Base-by-base conservation (phyloP, 768 basidiomycete species). In the Mycena belliarum region DNA sequence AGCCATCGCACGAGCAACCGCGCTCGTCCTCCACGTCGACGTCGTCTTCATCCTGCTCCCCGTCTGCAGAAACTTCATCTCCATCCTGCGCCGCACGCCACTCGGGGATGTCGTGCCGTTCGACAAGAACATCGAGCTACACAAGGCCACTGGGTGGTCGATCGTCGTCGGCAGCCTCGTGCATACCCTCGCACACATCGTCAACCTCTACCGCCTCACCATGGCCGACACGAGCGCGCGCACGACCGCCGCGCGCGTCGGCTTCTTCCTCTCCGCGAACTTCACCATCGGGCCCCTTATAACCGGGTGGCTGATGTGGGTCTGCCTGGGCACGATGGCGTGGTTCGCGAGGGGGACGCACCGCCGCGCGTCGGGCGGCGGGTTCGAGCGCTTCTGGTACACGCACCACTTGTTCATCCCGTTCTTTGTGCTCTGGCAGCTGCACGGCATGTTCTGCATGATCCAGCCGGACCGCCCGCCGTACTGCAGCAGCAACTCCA, bases 371-470 rank as follows among this genome's bases (percentile, higher is more conserved):
- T 82, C 87, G 32, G 49, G 38, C 7, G 54, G 58, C 47, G 58
- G 55, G 65, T 98, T 95, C 64, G 94, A 98, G 75, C 75, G 80
- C 68, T 95, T 95, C 78, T 94, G 91, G 89, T 93, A 93, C 72
- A 81, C 84, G 10, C 87, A 92, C 69, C 90, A 97, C 70, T 79
- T 97, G 59, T 96, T 95, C 78, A 83, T 96, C 67, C 69, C 91
- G 56, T 96, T 96, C 83, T 97, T 98, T 79, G 82, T 93, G 70
- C 77, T 80, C 69, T 97, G 95, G 95, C 95, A 98, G 71, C 77
- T 96, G 28, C 95, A 95, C 68, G 94, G 94, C 52, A 89, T 95
- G 90, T 95, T 93, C 84, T 95, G 93, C 76, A 93, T 95, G 91
- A 93, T 95, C 76, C 76, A 91, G 73, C 94, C 95, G 24, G 93